Evolutionary conservation across 2,329 filamentous ascomycete species (phyloP).

Genomic region (Colletotrichum cuscutae): DNA sequence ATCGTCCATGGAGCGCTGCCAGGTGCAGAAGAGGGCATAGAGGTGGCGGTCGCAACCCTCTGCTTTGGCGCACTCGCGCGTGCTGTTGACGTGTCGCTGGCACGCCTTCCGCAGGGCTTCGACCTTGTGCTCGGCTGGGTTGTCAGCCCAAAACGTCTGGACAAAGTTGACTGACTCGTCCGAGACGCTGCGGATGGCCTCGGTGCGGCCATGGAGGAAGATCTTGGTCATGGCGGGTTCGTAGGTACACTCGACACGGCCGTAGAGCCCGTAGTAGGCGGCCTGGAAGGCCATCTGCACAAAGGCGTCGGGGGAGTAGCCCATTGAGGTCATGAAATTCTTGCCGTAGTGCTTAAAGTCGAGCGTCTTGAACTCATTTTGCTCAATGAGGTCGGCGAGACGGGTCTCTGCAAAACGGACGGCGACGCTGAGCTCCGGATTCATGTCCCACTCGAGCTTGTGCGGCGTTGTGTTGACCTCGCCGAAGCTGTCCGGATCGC

Average conservation of each 20-base stretch:
- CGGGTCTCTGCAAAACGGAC: slow-evolving; percentile 95
- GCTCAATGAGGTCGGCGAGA: slow-evolving; percentile 91
- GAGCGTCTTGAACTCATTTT: slow-evolving; percentile 94
- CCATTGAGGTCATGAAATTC: slow-evolving; percentile 97
- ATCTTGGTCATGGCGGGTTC: slow-evolving; percentile 98
- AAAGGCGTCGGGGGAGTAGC: slow-evolving; percentile 96
- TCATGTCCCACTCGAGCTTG: slow-evolving; percentile 98
- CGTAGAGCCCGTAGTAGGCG: slow-evolving; percentile 96
- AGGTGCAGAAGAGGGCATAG: slow-evolving; percentile 93
- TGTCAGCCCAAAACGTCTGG: slow-evolving; percentile 93
- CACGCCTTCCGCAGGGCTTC: slow-evolving; percentile 87
- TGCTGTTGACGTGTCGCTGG: slow-evolving; percentile 81
- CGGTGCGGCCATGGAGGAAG: slow-evolving; percentile 92
- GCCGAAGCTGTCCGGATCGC: slow-evolving; percentile 90
- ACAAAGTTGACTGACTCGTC: slow-evolving; percentile 88
- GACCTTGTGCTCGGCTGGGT: slow-evolving; percentile 83
- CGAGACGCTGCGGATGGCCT: slow-evolving; percentile 89
- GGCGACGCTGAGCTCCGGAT: slow-evolving; percentile 88
- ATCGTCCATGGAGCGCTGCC: slow-evolving; percentile 89
- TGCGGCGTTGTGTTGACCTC: slow-evolving; percentile 94
- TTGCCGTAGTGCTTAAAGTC: slow-evolving; percentile 93
- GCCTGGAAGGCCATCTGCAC: slow-evolving; percentile 99
- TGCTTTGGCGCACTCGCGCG: slow-evolving; percentile 87
- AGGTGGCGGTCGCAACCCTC: slow-evolving; percentile 93
- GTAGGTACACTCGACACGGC: slow-evolving; percentile 92